A percentile compares a stretch with the other conserved stretches of the same genome.
phyloP scores from a whole-genome alignment of 2,329 filamentous ascomycete genomes.

The Neurospora sp. region DNA sequence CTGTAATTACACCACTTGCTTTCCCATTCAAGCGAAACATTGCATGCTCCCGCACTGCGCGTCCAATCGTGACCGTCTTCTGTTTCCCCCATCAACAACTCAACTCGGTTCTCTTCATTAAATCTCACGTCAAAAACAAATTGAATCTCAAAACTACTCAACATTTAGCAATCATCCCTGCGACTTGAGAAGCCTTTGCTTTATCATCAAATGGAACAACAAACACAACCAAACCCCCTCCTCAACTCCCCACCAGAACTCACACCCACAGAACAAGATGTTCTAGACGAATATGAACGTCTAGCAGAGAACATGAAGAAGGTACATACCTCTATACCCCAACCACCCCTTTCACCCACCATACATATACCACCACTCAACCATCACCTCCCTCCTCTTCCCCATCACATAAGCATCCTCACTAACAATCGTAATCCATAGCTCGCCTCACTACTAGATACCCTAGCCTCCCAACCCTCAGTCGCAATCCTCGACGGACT shows the following conservation, averaged over 20 bases:
- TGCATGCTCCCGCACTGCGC: not conserved
- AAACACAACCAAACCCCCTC: constrained; percentile 3
- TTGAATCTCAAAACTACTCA: not conserved
- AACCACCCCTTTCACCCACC: not conserved
- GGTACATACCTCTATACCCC: constrained; percentile 33
- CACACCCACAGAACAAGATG: constrained; percentile 79
- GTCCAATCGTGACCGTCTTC: not conserved
- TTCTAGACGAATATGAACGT: constrained; percentile 86
- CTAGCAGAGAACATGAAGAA: constrained; percentile 86
- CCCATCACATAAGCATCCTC: not conserved
- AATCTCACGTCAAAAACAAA: not conserved
- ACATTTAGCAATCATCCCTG: not conserved
- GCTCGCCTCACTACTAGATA: constrained; percentile 51
- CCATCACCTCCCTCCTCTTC: not conserved
- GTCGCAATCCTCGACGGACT: constrained; percentile 79
- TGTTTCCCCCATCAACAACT: not conserved
- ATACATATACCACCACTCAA: not conserved
- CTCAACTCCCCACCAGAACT: constrained; percentile 44
- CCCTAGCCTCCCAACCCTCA: constrained; percentile 60
- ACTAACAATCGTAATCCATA: not conserved
- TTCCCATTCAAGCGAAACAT: not conserved
- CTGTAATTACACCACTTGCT: not conserved
- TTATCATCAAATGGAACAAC: not conserved
- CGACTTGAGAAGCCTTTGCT: not conserved
- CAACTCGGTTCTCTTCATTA: not conserved